A percentile compares a stretch with the other conserved stretches of the same genome.
Conservation (phyloP, 306 rosid genomes). For the Amphicarpaea edgeworthii region DNA sequence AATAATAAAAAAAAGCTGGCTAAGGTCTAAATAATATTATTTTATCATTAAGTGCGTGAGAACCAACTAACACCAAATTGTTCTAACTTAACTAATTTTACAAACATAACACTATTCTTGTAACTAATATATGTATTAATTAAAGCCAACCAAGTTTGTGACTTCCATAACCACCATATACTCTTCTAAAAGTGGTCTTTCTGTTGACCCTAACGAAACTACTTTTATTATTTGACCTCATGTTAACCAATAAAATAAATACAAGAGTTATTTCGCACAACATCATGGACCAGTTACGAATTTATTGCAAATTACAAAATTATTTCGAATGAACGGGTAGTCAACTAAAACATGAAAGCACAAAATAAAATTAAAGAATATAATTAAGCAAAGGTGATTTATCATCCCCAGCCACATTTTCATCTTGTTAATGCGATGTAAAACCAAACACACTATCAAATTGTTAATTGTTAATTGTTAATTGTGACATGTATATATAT, state of each 20-base stretch:
- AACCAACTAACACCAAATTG: too few relatives aligned
- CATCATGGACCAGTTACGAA: neutral
- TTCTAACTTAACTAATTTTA: too few relatives aligned
- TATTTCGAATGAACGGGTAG: neutral
- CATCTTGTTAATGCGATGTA: neutral
- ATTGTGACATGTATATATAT: too few relatives aligned
- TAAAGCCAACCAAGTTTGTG: neutral
- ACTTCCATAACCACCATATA: neutral
- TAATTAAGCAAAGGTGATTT: neutral
- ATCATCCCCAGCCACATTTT: neutral
- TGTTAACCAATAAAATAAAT: neutral
- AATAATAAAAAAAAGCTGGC: neutral
- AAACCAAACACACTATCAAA: too few relatives aligned
- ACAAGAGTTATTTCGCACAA: neutral
- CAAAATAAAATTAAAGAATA: too few relatives aligned
- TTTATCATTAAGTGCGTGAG: neutral
- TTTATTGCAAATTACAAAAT: neutral
- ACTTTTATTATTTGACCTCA: neutral
- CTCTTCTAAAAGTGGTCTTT: neutral
- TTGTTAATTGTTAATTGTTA: too few relatives aligned
- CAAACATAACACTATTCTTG: too few relatives aligned
- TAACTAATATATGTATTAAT: neutral
- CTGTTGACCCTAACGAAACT: neutral
- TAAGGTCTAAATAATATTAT: neutral
- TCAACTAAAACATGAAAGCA: neutral